Evolutionary conservation across 2,329 filamentous ascomycete genomes (phyloP).

Genomic region (Periconia macrospinosa): DNA sequence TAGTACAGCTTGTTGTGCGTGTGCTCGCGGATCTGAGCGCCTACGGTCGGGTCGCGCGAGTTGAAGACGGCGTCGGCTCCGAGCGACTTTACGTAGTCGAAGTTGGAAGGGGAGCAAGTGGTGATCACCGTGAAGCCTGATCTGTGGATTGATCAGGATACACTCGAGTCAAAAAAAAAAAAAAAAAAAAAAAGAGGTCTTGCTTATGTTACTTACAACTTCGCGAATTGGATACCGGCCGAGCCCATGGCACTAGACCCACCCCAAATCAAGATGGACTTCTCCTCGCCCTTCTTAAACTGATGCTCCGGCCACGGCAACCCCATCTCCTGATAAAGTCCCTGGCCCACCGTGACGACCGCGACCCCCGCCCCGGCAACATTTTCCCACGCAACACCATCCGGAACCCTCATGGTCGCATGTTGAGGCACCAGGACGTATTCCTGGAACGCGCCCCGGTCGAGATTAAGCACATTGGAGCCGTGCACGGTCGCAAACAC

Average conservation of each 20-base stretch:
- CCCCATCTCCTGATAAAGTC: slow-evolving; percentile 43
- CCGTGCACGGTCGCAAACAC: slow-evolving; percentile 55
- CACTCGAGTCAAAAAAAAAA: slow-evolving; percentile 16
- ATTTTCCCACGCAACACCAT: slow-evolving; percentile 51
- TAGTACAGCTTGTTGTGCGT: slow-evolving; percentile 47
- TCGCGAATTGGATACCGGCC: slow-evolving; percentile 52
- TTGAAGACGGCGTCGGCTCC: slow-evolving; percentile 53
- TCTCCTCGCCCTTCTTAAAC: slow-evolving; percentile 29
- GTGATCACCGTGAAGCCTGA: slow-evolving; percentile 47
- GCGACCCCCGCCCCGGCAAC: slow-evolving; percentile 53
- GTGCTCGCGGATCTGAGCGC: slow-evolving; percentile 47
- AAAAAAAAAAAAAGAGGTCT: slow-evolving; percentile 15
- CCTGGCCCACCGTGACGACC: slow-evolving; percentile 53
- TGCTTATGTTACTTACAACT: slow-evolving; percentile 26
- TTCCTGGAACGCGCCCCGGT: slow-evolving; percentile 56
- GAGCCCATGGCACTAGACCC: slow-evolving; percentile 52
- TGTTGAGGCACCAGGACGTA: slow-evolving; percentile 53
- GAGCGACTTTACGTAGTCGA: slow-evolving; percentile 47
- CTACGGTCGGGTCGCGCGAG: slow-evolving; percentile 48
- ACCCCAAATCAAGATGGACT: slow-evolving; percentile 51
- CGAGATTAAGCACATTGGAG: slow-evolving; percentile 19
- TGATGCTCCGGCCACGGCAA: slow-evolving; percentile 48
- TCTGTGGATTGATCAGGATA: slow-evolving; percentile 4
- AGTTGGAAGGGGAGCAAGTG: slow-evolving; percentile 49
- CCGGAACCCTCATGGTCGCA: slow-evolving; percentile 49